Percentiles rank a stretch among this genome's conserved stretches.
These are phyloP conservation scores for Eragrostis curvula DNA, from an alignment of 176 grass and related monocot species.

Conservation along the genomic window DNA sequence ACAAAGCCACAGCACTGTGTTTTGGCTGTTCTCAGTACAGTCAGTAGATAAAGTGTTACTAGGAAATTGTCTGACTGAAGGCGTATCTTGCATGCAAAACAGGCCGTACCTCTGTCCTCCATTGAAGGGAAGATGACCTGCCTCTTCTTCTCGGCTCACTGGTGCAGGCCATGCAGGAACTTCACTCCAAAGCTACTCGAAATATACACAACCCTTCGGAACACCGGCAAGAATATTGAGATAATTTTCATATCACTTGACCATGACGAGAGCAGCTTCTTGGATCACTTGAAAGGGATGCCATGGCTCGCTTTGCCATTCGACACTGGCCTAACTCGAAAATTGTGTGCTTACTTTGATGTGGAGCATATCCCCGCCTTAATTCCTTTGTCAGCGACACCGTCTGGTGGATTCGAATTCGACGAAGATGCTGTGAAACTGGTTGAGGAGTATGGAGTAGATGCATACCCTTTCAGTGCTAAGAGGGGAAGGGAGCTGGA, in stretches of 20 bases:
- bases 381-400: constrained; percentile 41
- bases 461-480: constrained; percentile 55
- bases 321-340: constrained; percentile 14
- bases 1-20: neutral
- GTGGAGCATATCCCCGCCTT: constrained; percentile 50
- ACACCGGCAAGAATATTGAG: constrained; percentile 39
- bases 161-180: constrained; percentile 59
- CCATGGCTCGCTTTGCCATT: constrained; percentile 67
- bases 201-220: constrained; percentile 39
- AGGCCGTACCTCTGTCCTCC: constrained; percentile 47
- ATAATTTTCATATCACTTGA: constrained; percentile 59
- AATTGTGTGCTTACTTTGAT: constrained; percentile 22
- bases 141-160: constrained; percentile 64
- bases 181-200: constrained; percentile 53
- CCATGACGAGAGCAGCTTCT: constrained; percentile 41
- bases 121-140: constrained; percentile 49
- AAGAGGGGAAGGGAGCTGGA: constrained; percentile 53
- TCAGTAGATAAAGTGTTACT: too few relatives aligned
- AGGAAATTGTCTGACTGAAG: too few relatives aligned
- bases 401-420: constrained; percentile 13
- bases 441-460: constrained; percentile 51
- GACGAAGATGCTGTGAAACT: constrained; percentile 52
- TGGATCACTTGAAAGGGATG: constrained; percentile 53
- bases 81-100: neutral
- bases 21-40: too few relatives aligned